Conservation (phyloP, 192 early-diverging fungal genomes). For the Backusella macrospora region DNA sequence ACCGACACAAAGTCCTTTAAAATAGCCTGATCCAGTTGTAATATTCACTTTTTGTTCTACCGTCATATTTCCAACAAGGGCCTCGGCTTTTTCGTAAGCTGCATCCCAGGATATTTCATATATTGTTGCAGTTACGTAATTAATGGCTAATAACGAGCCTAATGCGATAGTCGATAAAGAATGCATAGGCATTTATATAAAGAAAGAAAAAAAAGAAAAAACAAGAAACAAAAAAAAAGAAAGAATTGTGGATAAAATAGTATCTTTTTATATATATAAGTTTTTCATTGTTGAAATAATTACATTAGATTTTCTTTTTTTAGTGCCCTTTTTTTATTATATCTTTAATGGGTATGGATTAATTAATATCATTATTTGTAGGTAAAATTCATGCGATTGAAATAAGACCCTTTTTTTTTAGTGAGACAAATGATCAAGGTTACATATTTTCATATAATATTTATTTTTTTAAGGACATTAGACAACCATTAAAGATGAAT, state of each 20-base stretch:
- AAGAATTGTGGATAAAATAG: not conserved
- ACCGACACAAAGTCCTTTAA: conserved; percentile 49
- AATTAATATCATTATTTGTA: not conserved
- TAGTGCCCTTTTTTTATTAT: not conserved
- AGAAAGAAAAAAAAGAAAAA: conserved; percentile 16
- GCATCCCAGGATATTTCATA: conserved; percentile 25
- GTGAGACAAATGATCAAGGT: not conserved
- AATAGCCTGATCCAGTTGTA: conserved; percentile 51
- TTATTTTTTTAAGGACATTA: not conserved
- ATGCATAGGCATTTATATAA: not conserved
- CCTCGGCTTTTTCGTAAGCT: conserved; percentile 30
- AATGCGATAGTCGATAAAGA: not conserved
- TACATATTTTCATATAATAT: not conserved
- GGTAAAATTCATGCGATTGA: not conserved
- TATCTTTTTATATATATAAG: too few species aligned
- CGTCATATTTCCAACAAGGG: conserved; percentile 40
- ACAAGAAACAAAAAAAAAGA: not conserved
- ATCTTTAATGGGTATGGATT: not conserved
- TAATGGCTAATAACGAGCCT: not conserved
- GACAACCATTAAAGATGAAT: too few species aligned
- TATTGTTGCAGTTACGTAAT: not conserved
- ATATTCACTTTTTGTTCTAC: conserved; percentile 51
- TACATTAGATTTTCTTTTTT: not conserved
- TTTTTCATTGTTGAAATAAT: not conserved
- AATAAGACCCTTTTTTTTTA: not conserved